Evolutionary conservation across 768 basidiomycete species (phyloP).

Genomic region (Trametes cingulata): DNA sequence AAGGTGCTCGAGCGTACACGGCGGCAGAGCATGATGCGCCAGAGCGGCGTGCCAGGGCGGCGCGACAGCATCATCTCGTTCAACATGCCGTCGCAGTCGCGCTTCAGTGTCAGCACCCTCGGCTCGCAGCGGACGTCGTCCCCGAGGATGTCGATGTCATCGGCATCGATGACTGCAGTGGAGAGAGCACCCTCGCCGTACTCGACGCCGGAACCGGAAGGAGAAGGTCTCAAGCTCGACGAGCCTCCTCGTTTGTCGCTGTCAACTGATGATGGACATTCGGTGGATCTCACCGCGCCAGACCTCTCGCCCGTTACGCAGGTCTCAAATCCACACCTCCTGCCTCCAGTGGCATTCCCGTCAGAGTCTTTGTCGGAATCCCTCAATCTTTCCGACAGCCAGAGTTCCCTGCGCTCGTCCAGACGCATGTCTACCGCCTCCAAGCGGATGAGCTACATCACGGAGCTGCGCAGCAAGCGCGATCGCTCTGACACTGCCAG

Average conservation of each 20-base stretch:
- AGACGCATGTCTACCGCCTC: slow-evolving; percentile 42
- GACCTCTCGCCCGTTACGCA: slow-evolving; percentile 35
- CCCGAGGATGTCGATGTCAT: slow-evolving; percentile 31
- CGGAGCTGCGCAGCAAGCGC: slow-evolving; percentile 76
- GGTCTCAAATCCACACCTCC: slow-evolving; percentile 52
- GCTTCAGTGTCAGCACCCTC: slow-evolving; percentile 66
- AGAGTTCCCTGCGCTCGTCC: slow-evolving; percentile 43
- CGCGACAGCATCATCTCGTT: slow-evolving; percentile 49
- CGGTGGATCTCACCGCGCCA: slow-evolving; percentile 60
- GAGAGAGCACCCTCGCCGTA: slow-evolving; percentile 17
- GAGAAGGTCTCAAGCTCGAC: slow-evolving; percentile 7
- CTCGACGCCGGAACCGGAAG: slow-evolving; percentile 9
- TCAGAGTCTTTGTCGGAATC: slow-evolving; percentile 82
- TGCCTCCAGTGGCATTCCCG: slow-evolving; percentile 79
- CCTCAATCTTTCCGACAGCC: slow-evolving; percentile 47
- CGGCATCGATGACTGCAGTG: slow-evolving; percentile 18
- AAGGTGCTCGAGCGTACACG: slow-evolving; percentile 87
- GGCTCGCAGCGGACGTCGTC: slow-evolving; percentile 40
- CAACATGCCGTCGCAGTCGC: slow-evolving; percentile 47
- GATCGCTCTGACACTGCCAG: slow-evolving; percentile 89
- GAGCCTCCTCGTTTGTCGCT: slow-evolving; percentile 72
- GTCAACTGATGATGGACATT: slow-evolving; percentile 70
- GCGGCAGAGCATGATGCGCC: slow-evolving; percentile 83
- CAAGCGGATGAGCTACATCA: slow-evolving; percentile 78
- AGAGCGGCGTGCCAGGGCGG: slow-evolving; percentile 51